Conservation (phyloP, 2,329 filamentous ascomycete genomes). For the Tympanopsis confertula region DNA sequence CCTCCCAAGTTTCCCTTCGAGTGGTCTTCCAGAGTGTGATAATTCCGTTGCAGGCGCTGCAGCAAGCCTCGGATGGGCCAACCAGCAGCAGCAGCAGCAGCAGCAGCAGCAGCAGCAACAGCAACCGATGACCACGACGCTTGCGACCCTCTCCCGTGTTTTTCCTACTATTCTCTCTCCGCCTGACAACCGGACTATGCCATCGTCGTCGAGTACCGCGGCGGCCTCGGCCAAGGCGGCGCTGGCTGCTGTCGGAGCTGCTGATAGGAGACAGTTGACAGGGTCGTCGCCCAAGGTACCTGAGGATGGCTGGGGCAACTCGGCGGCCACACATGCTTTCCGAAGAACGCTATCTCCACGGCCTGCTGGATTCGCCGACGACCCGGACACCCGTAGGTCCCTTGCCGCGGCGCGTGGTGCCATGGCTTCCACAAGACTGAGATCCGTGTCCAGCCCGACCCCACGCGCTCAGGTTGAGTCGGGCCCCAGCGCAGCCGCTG, state of each 20-base stretch:
- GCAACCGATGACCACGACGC: too few species aligned
- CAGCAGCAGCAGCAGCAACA: too few species aligned
- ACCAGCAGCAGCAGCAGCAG: too few species aligned
- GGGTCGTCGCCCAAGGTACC: not conserved
- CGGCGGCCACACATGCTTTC: slow-evolving; percentile 61
- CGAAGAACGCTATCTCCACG: too few species aligned
- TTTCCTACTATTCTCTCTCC: too few species aligned
- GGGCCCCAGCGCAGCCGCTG: slow-evolving; percentile 45
- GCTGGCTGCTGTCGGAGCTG: not conserved
- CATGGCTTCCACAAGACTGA: slow-evolving; percentile 47
- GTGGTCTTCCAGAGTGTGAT: too few species aligned
- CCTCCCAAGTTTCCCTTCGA: too few species aligned
- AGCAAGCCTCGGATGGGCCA: not conserved
- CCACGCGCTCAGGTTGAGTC: slow-evolving; percentile 33
- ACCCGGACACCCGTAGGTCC: too few species aligned
- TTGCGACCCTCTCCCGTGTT: too few species aligned
- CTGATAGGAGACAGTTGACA: not conserved
- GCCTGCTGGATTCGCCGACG: too few species aligned
- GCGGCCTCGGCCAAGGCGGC: not conserved
- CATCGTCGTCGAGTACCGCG: not conserved
- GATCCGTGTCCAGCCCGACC: slow-evolving; percentile 53
- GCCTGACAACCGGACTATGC: not conserved
- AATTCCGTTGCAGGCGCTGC: not conserved
- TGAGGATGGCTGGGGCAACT: slow-evolving; percentile 40
- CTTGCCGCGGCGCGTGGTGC: slow-evolving; percentile 67